Conservation (phyloP, 768 basidiomycete species). For the Austroboletus festivus region DNA sequence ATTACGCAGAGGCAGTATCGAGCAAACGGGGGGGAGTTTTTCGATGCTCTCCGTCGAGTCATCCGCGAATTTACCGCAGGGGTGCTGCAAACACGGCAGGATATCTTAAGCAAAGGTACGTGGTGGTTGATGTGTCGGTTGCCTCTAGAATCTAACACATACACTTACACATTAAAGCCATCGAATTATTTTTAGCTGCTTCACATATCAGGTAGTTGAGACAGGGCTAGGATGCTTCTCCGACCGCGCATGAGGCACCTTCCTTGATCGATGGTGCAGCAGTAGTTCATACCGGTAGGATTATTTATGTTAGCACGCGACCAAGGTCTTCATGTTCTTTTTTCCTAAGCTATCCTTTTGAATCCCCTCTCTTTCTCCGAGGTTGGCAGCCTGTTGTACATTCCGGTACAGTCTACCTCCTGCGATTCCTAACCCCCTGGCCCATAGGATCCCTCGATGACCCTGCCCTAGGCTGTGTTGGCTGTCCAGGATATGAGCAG, state of each 20-base stretch:
- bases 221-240: background rate
- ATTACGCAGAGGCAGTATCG: constrained; percentile 20
- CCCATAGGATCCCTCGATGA: too few relatives aligned
- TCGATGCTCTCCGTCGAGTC: constrained; percentile 16
- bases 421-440: too few relatives aligned
- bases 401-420: too few relatives aligned
- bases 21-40: constrained; percentile 19
- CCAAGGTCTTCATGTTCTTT: background rate
- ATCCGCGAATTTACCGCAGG: constrained; percentile 18
- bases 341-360: constrained; percentile 1
- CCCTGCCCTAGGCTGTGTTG: too few relatives aligned
- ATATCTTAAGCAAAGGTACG: constrained; percentile 21
- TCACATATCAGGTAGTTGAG: background rate
- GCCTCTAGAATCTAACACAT: too few relatives aligned
- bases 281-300: constrained; percentile 7
- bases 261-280: background rate
- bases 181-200: constrained; percentile 4
- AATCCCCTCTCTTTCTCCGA: background rate
- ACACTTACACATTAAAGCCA: constrained; percentile 10
- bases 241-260: background rate
- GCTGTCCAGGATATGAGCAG: too few relatives aligned
- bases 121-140: too few relatives aligned
- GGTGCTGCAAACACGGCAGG: constrained; percentile 16
- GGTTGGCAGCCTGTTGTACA: too few relatives aligned
- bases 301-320: background rate